Evolutionary conservation across 805 yeast species (phyloP).

Genomic region (Candida adriatica): DNA sequence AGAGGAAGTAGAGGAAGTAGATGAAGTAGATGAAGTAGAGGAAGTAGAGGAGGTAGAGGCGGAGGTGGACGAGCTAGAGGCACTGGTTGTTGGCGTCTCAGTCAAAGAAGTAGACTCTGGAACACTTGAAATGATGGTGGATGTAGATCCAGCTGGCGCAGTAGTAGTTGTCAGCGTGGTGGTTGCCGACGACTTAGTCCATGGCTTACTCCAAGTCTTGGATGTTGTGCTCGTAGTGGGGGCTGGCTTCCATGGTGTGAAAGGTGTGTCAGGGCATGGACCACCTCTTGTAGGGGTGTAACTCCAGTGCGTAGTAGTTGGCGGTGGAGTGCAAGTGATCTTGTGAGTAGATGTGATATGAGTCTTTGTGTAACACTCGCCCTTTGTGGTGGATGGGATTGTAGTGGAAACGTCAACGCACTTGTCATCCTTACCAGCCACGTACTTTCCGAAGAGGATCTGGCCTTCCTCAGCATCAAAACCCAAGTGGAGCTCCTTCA

Average conservation of each 20-base stretch:
- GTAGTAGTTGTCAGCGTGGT: background rate
- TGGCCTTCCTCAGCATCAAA: constrained; percentile 13
- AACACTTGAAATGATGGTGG: background rate
- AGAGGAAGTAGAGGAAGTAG: background rate
- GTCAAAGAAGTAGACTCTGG: too few species aligned
- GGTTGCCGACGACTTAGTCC: background rate
- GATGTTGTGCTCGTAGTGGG: background rate
- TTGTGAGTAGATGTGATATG: constrained; percentile 5
- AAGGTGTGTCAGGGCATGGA: constrained; percentile 1
- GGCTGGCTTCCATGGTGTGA: background rate
- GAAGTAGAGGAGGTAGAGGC: background rate
- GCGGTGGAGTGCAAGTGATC: constrained; percentile 4
- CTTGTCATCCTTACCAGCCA: constrained; percentile 6
- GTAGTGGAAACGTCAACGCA: constrained; percentile 7
- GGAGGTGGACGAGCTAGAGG: background rate
- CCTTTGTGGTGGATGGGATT: constrained; percentile 7
- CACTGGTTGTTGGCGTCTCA: background rate
- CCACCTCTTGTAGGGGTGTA: constrained; percentile 4
- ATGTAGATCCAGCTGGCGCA: background rate
- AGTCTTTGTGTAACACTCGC: constrained; percentile 4
- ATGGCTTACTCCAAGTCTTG: background rate
- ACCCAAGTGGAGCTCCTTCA: constrained; percentile 11
- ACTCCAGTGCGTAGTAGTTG: constrained; percentile 6
- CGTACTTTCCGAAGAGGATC: constrained; percentile 11
- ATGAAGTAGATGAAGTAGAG: background rate